Evolutionary conservation across 257 asterid species (phyloP).

Genomic region (Forsythia viridissima): DNA sequence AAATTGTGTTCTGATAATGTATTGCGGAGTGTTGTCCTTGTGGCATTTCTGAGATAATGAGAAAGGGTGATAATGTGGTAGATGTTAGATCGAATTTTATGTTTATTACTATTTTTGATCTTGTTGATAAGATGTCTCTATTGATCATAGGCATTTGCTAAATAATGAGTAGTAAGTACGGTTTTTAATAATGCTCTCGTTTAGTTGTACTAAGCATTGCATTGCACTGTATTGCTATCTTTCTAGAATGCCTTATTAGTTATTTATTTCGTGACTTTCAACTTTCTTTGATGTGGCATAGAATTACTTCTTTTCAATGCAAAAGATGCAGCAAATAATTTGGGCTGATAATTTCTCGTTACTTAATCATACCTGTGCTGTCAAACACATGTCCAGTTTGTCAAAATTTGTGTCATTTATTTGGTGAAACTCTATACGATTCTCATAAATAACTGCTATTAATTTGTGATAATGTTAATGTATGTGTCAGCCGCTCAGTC

Average conservation of each 20-base stretch:
- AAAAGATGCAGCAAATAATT: background rate
- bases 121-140: background rate
- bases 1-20: background rate
- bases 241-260: background rate
- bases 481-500: constrained; percentile 58
- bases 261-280: background rate
- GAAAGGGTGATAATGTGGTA: background rate
- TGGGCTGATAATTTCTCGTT: background rate
- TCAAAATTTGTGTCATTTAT: background rate
- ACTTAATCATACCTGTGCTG: background rate
- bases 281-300: background rate
- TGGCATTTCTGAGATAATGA: constrained; percentile 4
- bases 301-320: background rate
- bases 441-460: background rate
- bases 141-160: background rate
- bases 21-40: background rate
- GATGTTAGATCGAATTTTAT: background rate
- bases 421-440: background rate
- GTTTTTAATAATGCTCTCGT: background rate
- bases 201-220: background rate
- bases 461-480: constrained; percentile 11
- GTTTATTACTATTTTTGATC: too few species aligned
- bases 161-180: background rate
- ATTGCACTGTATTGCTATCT: background rate
- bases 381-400: background rate